Base-by-base conservation (phyloP, 2,329 filamentous ascomycete species). In the Pseudogymnoascus sp. region DNA sequence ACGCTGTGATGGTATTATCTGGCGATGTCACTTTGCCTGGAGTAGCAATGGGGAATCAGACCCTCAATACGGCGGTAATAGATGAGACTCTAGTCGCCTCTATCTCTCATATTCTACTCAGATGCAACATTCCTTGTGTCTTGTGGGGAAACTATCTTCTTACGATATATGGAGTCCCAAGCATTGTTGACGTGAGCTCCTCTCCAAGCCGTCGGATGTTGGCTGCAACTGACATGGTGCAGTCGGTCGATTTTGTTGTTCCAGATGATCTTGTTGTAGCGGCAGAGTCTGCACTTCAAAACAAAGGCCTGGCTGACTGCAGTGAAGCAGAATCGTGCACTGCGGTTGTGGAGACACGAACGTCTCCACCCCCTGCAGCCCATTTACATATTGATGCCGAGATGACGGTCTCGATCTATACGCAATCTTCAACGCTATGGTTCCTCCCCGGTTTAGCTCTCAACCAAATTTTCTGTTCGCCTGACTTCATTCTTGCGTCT, bases 101-200 rank as follows among this genome's bases (percentile, higher is more conserved):
- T 6, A 53, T 53, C n/a, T 60, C 59, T 21, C 59, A 2, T 1
- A 60, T 60, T 23, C 56, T 60, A 60, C 3, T 37, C 28, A 5
- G 11, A 18, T 12, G n/a, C 9, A 21, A 38, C 2, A 60, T 60
- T 12, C 56, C 56, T 1, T 60, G 56, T 60, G n/a, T 38, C 5
- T 12, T 60, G 2, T 60, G 31, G 59, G 59, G 31, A 60, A 40
- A 60, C 59, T 60, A 28, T 8, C 59, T 60, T 38, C 59, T 60
- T 37, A 21, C 31, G 38, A 12, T 60, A 38, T 60, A 40, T 37
- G 59, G 59, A 5, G 59, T 60, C 3, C 59, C 31, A 16, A 37
- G 18, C 23, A 60, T 60, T 60, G 59, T 60, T 23, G 16, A 60
- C 1, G 56, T 60, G 8, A 38, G 56, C 23, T 21, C 5, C 28